Evolutionary conservation across 2,329 filamentous ascomycete species (phyloP).

Genomic region (Fonsecaea monophora): DNA sequence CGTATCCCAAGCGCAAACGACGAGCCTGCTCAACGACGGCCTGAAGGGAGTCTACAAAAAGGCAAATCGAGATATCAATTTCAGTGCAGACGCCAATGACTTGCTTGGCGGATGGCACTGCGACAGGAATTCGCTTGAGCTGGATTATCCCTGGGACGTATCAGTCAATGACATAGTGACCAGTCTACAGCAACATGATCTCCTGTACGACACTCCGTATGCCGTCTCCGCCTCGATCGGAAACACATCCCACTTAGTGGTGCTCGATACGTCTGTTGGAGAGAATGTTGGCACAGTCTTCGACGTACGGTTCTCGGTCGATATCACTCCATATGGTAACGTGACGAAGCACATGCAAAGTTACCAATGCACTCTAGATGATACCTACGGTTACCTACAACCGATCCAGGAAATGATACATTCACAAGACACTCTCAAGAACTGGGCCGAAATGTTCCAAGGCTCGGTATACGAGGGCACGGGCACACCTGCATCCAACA

Average conservation of each 20-base stretch:
- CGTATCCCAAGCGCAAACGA: conserved; percentile 17
- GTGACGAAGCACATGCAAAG: conserved; percentile 14
- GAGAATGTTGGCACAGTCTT: conserved; percentile 9
- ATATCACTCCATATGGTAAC: conserved; percentile 15
- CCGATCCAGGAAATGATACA: conserved; percentile 2
- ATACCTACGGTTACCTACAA: conserved; percentile 17
- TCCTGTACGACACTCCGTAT: conserved; percentile 14
- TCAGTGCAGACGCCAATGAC: conserved; percentile 10
- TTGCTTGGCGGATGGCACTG: conserved; percentile 11
- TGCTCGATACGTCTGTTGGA: conserved; percentile 18
- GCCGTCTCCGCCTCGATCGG: neutral
- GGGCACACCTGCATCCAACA: conserved; percentile 14
- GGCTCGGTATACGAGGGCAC: conserved; percentile 13
- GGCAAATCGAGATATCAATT: conserved; percentile 12
- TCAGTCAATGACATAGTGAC: conserved; percentile 9
- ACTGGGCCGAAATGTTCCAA: conserved; percentile 18
- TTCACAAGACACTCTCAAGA: conserved; percentile 1
- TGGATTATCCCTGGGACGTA: conserved; percentile 14
- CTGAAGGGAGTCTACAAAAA: conserved; percentile 13
- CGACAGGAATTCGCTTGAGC: conserved; percentile 8
- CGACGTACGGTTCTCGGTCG: conserved; percentile 16
- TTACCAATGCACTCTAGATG: conserved; percentile 14
- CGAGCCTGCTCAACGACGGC: conserved; percentile 10
- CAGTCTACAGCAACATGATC: conserved; percentile 7
- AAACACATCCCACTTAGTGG: conserved; percentile 13